Percentiles rank a stretch among this genome's conserved stretches.
These are phyloP conservation scores for Rhodotorula kratochvilovae DNA, from an alignment of 768 basidiomycete genomes.

Conservation along the genomic window DNA sequence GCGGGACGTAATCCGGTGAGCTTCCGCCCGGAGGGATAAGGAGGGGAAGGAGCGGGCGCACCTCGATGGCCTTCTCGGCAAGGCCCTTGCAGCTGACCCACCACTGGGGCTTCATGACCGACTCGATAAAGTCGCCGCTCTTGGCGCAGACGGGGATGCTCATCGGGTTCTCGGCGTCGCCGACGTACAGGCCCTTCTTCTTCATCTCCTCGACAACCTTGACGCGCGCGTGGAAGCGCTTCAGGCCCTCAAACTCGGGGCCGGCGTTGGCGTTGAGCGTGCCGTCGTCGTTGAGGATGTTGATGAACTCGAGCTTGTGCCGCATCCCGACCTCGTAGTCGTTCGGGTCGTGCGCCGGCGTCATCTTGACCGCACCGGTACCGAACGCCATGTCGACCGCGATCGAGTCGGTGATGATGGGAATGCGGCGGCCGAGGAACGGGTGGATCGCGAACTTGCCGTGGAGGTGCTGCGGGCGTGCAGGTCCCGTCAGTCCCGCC, in stretches of 20 bases:
- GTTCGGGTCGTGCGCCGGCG: constrained; percentile 93
- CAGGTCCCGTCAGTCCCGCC: neutral
- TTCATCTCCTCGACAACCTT: constrained; percentile 77
- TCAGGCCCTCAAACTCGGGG: constrained; percentile 70
- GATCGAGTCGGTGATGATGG: constrained; percentile 79
- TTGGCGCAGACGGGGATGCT: constrained; percentile 91
- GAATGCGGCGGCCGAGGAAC: constrained; percentile 77
- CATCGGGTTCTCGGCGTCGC: constrained; percentile 96
- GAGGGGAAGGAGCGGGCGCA: constrained; percentile 46
- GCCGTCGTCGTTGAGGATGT: constrained; percentile 91
- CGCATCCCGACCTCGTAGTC: constrained; percentile 91
- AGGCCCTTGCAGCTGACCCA: constrained; percentile 92
- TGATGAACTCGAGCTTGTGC: constrained; percentile 86
- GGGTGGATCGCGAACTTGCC: constrained; percentile 77
- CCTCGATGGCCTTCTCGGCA: constrained; percentile 83
- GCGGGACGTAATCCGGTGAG: too few species aligned
- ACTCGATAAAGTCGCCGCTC: constrained; percentile 94
- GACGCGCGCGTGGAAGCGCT: constrained; percentile 86
- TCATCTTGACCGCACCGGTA: constrained; percentile 98
- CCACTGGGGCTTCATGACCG: constrained; percentile 95
- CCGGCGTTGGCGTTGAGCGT: constrained; percentile 90
- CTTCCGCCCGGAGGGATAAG: too few species aligned
- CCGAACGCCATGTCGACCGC: constrained; percentile 90
- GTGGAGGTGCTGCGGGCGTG: constrained; percentile 65
- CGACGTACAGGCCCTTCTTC: constrained; percentile 76